Evolutionary conservation across 2,329 filamentous ascomycete species (phyloP).

Genomic region (Neoascochyta sp.): DNA sequence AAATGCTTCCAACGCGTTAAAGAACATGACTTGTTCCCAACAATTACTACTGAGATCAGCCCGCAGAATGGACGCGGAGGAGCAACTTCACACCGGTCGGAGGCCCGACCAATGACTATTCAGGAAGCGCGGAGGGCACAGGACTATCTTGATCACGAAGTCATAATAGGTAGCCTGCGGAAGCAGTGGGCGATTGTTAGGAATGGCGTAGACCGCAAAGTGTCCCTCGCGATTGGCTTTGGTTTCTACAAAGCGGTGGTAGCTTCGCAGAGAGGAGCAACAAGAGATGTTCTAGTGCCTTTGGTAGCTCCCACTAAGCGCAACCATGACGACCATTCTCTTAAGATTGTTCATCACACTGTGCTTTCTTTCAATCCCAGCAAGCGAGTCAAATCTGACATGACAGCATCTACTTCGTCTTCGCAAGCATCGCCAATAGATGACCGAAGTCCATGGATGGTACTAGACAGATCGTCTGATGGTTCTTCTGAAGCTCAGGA

Average conservation of each 20-base stretch:
- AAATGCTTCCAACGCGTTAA: slow-evolving; percentile 52
- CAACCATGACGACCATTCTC: no score
- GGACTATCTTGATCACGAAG: slow-evolving; percentile 65
- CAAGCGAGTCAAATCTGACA: no score
- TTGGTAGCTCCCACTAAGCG: no score
- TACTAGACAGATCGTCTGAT: no score
- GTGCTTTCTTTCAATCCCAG: no score
- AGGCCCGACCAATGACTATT: slow-evolving; percentile 60
- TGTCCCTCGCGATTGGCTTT: slow-evolving; percentile 64
- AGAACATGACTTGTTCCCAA: slow-evolving; percentile 55
- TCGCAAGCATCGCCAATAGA: no score
- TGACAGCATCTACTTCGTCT: no score
- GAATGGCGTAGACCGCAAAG: slow-evolving; percentile 69
- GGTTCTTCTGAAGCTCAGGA: no score
- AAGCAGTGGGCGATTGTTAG: slow-evolving; percentile 67
- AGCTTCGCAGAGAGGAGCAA: no score
- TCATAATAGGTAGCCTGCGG: slow-evolving; percentile 56
- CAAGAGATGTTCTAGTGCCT: no score
- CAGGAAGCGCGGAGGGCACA: slow-evolving; percentile 68
- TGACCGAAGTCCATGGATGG: no score
- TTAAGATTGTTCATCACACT: no score
- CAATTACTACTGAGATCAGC: slow-evolving; percentile 56
- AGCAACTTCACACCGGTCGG: slow-evolving; percentile 60
- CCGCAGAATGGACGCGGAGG: slow-evolving; percentile 57
- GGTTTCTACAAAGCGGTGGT: slow-evolving; percentile 41